These are phyloP conservation scores for Galium porrigens DNA, from an alignment of 305 asterid species.

Conservation along the genomic window DNA sequence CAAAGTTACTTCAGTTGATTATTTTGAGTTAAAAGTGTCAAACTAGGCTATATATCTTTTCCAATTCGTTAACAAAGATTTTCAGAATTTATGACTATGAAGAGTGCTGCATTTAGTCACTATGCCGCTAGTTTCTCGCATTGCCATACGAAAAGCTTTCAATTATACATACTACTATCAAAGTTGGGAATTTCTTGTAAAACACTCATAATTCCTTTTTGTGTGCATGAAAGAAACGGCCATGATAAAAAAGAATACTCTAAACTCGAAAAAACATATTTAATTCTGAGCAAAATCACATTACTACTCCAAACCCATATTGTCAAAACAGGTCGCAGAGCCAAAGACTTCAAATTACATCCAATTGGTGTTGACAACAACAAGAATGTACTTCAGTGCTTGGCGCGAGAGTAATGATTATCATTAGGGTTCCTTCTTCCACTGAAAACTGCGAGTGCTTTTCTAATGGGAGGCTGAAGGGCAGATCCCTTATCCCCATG, in stretches of 20 bases:
- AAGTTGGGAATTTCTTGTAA: neutral
- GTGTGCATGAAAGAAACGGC: neutral
- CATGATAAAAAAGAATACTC: neutral
- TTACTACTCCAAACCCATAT: neutral
- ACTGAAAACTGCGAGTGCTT: slow-evolving; percentile 76
- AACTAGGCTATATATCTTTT: too few species aligned
- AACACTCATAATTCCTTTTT: neutral
- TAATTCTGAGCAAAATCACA: neutral
- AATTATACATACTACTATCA: too few species aligned
- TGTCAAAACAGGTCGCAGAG: neutral
- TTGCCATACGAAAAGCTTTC: too few species aligned
- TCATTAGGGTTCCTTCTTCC: slow-evolving; percentile 89
- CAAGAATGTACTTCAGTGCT: slow-evolving; percentile 24
- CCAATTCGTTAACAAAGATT: too few species aligned
- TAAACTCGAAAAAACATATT: neutral
- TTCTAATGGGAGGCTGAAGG: slow-evolving; percentile 76
- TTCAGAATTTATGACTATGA: too few species aligned
- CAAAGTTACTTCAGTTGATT: too few species aligned
- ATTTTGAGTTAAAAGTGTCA: too few species aligned
- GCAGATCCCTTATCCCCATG: slow-evolving; percentile 67
- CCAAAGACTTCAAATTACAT: neutral
- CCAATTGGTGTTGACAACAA: neutral
- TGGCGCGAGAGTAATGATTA: slow-evolving; percentile 63
- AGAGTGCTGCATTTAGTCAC: too few species aligned
- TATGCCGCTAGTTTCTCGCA: too few species aligned